A percentile compares a stretch with the other conserved stretches of the same genome.
phyloP scores from a whole-genome alignment of 192 early-diverging fungal species.

The Chytriomyces confervae region DNA sequence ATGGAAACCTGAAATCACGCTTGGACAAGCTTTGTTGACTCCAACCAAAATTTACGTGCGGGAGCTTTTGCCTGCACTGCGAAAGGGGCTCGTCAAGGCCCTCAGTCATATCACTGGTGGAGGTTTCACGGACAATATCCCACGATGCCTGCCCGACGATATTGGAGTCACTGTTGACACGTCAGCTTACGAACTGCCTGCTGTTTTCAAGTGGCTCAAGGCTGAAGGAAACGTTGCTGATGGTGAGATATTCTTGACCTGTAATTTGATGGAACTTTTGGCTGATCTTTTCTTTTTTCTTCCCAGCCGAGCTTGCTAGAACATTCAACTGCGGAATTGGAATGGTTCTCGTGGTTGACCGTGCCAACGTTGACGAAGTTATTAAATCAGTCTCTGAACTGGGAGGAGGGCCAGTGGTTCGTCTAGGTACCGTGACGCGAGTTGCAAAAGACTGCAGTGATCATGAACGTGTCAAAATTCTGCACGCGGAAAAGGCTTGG shows the following conservation, averaged over 20 bases:
- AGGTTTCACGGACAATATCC: conserved; percentile 98
- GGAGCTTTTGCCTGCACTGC: conserved; percentile 83
- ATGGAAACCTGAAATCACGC: conserved; percentile 61
- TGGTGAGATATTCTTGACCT: conserved; percentile 43
- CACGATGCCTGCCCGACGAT: conserved; percentile 86
- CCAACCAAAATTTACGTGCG: conserved; percentile 98
- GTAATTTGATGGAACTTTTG: conserved; percentile 6
- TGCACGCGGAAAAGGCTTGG: conserved; percentile 20
- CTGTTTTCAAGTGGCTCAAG: conserved; percentile 97
- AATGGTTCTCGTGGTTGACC: conserved; percentile 89
- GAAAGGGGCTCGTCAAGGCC: conserved; percentile 80
- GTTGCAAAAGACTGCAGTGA: conserved; percentile 26
- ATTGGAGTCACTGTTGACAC: conserved; percentile 87
- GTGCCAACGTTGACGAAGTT: conserved; percentile 66
- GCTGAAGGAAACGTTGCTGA: conserved; percentile 77
- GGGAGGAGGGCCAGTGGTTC: conserved; percentile 26
- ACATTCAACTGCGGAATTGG: conserved; percentile 99
- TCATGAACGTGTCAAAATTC: conserved; percentile 27
- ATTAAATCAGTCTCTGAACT: conserved; percentile 17
- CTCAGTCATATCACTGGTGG: conserved; percentile 99
- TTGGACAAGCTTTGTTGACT: conserved; percentile 87
- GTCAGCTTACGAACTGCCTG: conserved; percentile 76
- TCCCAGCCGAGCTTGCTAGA: conserved; percentile 85
- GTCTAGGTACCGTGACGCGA: conserved; percentile 5
- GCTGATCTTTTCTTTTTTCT: conserved; percentile 16